phyloP scores from a whole-genome alignment of 1,284 basidiomycete genomes.

The Papiliotrema flavescens region DNA sequence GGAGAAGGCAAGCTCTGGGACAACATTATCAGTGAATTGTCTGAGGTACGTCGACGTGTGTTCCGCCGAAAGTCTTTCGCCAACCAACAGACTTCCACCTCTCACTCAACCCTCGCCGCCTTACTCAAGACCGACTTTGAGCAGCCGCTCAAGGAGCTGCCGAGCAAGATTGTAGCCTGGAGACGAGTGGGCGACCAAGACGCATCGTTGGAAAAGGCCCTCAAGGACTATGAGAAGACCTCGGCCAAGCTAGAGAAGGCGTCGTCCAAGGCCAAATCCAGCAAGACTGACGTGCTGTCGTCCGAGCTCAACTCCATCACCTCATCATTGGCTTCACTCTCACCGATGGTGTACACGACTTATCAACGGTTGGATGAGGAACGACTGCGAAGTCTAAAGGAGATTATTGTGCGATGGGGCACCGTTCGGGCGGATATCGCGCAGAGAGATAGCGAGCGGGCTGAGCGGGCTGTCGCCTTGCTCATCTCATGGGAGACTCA shows the following conservation, averaged over 20 bases:
- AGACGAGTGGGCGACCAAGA: conserved; percentile 41
- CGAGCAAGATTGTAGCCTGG: conserved; percentile 41
- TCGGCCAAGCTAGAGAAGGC: conserved; percentile 45
- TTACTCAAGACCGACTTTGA: conserved; percentile 39
- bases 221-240: conserved; percentile 47
- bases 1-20: conserved; percentile 43
- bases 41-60: conserved; percentile 28
- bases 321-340: conserved; percentile 27
- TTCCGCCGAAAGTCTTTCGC: not conserved
- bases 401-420: conserved; percentile 46
- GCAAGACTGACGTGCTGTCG: conserved; percentile 34
- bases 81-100: conserved; percentile 31
- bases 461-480: conserved; percentile 35
- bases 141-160: conserved; percentile 40
- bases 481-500: conserved; percentile 44
- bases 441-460: conserved; percentile 36
- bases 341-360: conserved; percentile 43
- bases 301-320: conserved; percentile 37
- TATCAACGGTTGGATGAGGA: conserved; percentile 46
- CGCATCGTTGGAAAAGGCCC: conserved; percentile 38
- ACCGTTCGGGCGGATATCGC: conserved; percentile 45
- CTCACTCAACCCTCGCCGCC: conserved; percentile 38
- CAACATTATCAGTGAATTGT: conserved; percentile 38
- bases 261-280: conserved; percentile 39
- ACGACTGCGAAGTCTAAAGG: conserved; percentile 42